A percentile compares a stretch with the other conserved stretches of the same genome.
Evolutionary conservation across 1,284 basidiomycete species (phyloP).

Genomic region (Ustilago shanxiensis): DNA sequence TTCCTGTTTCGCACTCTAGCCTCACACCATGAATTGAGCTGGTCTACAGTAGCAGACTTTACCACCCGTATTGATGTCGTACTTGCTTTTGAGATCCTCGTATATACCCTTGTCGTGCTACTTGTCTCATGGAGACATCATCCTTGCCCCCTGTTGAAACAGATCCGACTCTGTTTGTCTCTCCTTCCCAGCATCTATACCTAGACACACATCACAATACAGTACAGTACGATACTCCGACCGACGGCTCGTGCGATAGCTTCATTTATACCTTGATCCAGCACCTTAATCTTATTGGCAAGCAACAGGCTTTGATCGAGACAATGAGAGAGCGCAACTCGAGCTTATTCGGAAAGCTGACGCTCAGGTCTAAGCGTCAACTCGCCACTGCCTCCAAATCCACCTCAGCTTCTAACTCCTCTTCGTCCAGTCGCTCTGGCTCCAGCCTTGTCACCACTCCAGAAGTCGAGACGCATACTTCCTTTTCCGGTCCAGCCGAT

Average conservation of each 20-base stretch:
- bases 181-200: not conserved
- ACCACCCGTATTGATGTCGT: no score
- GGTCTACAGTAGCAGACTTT: no score
- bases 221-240: no score
- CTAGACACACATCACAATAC: no score
- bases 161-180: not conserved
- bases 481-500: slow-evolving; percentile 24
- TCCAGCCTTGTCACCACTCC: slow-evolving; percentile 8
- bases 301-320: not conserved
- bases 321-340: slow-evolving; percentile 35
- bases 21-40: not conserved
- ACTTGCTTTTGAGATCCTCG: no score
- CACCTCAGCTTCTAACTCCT: not conserved
- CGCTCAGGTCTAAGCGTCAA: slow-evolving; percentile 26
- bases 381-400: not conserved
- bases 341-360: slow-evolving; percentile 34
- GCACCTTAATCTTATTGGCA: not conserved
- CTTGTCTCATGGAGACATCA: not conserved
- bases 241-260: no score
- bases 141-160: not conserved
- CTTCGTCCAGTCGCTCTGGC: slow-evolving; percentile 12
- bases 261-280: no score
- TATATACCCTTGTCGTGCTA: not conserved
- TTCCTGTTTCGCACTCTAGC: not conserved
- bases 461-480: slow-evolving; percentile 16